Conservation (phyloP, 345 rosid genomes). For the Eucalyptus decipiens region DNA sequence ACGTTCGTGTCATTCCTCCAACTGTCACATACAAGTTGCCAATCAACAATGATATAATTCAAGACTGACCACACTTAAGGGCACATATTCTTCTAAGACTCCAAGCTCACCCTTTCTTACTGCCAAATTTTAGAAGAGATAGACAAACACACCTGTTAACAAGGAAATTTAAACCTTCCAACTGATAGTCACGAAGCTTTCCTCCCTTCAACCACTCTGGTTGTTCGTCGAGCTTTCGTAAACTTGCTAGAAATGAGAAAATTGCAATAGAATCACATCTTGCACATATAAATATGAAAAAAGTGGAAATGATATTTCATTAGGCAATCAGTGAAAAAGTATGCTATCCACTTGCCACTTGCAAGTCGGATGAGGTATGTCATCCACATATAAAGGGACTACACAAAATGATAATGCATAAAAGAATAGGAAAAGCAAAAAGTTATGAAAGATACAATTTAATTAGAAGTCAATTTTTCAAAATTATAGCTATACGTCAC, state of each 20-base stretch:
- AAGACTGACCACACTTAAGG: not conserved
- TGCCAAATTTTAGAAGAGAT: not conserved
- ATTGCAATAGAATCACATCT: not conserved
- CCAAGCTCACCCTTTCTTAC: not conserved
- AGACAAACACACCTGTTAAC: constrained; percentile 71
- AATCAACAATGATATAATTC: not conserved
- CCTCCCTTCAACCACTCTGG: constrained; percentile 98
- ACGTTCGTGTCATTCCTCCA: constrained; percentile 99
- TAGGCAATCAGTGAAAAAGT: not conserved
- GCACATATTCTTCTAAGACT: not conserved
- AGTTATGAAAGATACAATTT: not conserved
- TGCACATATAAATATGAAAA: not conserved
- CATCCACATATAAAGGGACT: not conserved
- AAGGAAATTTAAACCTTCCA: constrained; percentile 95
- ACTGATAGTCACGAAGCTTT: constrained; percentile 96
- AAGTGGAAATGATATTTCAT: not conserved
- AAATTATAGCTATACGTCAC: not conserved
- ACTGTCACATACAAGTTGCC: constrained; percentile 26
- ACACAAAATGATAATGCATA: not conserved
- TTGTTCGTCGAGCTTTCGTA: constrained; percentile 96
- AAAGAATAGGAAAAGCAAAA: not conserved
- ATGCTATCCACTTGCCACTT: not conserved
- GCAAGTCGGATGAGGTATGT: not conserved
- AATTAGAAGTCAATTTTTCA: not conserved
- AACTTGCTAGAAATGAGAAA: constrained; percentile 39